Evolutionary conservation across 805 yeast species (phyloP).

Genomic region (Candida parachauliodes): DNA sequence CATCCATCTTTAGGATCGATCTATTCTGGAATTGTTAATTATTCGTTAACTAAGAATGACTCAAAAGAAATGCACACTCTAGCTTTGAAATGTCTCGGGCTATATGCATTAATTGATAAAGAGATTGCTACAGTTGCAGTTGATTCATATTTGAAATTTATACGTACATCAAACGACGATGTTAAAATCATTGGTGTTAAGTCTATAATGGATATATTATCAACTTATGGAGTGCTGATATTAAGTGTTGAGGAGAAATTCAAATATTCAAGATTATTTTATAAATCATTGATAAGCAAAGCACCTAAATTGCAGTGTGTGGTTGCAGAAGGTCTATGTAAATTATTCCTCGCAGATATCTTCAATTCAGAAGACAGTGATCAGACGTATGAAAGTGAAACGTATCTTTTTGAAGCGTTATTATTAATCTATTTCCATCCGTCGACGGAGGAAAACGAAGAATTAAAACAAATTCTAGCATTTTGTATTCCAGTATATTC

Average conservation of each 20-base stretch:
- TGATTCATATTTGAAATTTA: conserved; percentile 60
- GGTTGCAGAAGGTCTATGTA: conserved; percentile 84
- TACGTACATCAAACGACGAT: conserved; percentile 63
- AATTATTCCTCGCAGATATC: conserved; percentile 73
- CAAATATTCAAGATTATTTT: conserved; percentile 55
- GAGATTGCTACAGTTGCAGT: conserved; percentile 62
- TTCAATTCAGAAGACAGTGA: conserved; percentile 43
- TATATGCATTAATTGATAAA: conserved; percentile 70
- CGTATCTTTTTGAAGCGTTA: conserved; percentile 59
- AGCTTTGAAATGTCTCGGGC: conserved; percentile 74
- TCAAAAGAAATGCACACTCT: conserved; percentile 54
- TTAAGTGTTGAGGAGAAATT: conserved; percentile 7
- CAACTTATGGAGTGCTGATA: conserved; percentile 63
- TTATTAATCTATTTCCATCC: conserved; percentile 76
- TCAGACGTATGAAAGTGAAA: conserved; percentile 25
- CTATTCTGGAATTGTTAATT: conserved; percentile 72
- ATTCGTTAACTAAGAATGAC: conserved; percentile 55
- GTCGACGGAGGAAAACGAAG: conserved; percentile 54
- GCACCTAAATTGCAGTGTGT: conserved; percentile 68
- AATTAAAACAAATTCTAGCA: conserved; percentile 72
- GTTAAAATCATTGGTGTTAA: conserved; percentile 61
- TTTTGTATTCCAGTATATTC: conserved; percentile 89
- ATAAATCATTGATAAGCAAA: conserved; percentile 56
- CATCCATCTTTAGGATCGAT: conserved; percentile 66
- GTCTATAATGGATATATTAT: conserved; percentile 72